These are phyloP conservation scores for Neonectria neomacrospora DNA, from an alignment of 2,329 filamentous ascomycete genomes.

Conservation along the genomic window DNA sequence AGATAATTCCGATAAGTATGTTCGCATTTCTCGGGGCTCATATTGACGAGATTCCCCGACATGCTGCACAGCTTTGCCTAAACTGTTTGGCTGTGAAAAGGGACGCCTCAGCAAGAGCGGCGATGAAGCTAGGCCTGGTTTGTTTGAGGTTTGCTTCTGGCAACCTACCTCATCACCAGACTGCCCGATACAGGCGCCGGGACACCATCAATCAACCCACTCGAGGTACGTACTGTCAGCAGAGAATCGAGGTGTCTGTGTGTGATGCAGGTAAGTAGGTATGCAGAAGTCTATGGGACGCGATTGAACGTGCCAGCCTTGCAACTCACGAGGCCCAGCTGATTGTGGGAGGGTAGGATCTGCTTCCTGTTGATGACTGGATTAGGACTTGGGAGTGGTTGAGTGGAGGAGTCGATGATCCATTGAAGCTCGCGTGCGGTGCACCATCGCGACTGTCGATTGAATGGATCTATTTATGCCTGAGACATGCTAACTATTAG, in stretches of 20 bases:
- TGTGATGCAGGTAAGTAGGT: background rate
- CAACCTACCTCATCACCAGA: background rate
- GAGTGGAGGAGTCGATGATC: slow-evolving; percentile 9
- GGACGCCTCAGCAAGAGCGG: background rate
- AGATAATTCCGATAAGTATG: background rate
- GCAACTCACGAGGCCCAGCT: slow-evolving; percentile 16
- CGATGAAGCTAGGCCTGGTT: background rate
- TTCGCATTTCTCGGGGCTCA: too few relatives aligned
- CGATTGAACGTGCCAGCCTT: slow-evolving; percentile 21
- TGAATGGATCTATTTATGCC: background rate
- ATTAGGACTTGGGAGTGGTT: slow-evolving; percentile 2
- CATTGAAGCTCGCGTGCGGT: background rate
- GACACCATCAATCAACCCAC: background rate
- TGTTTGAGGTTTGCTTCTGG: background rate
- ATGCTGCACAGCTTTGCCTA: too few relatives aligned
- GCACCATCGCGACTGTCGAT: background rate
- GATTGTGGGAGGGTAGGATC: slow-evolving; percentile 9
- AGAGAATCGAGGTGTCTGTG: background rate
- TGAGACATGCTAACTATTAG: background rate
- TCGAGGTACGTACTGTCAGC: background rate
- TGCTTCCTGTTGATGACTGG: slow-evolving; percentile 13
- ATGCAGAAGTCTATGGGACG: slow-evolving; percentile 23
- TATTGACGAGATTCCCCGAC: too few relatives aligned
- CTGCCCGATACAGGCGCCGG: background rate
- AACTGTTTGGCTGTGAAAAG: background rate